A percentile compares a stretch with the other conserved stretches of the same genome.
Evolutionary conservation across 1,284 basidiomycete genomes (phyloP).

Genomic region (Ganoderma meredithae): DNA sequence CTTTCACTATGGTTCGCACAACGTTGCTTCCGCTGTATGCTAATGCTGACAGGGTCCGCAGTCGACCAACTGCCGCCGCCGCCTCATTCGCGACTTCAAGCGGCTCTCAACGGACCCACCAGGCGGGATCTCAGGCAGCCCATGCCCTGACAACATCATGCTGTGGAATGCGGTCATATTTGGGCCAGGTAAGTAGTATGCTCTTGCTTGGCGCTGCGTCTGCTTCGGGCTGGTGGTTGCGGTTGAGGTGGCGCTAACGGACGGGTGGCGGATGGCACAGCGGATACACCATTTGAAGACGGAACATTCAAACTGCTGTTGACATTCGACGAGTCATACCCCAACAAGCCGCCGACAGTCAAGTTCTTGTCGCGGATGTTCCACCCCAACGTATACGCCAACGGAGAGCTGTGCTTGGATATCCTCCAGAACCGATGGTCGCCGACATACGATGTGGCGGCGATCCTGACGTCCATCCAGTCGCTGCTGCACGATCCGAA

Average conservation of each 20-base stretch:
- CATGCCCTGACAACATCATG: conserved; percentile 98
- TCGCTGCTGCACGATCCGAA: conserved; percentile 97
- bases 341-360: conserved; percentile 97
- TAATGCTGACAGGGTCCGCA: conserved; percentile 39
- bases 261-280: conserved; percentile 48
- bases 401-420: conserved; percentile 97
- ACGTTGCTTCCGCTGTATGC: neutral
- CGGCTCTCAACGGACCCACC: conserved; percentile 93
- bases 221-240: neutral
- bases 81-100: conserved; percentile 97
- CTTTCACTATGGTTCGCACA: neutral
- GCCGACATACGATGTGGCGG: conserved; percentile 98
- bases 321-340: conserved; percentile 97
- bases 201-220: neutral
- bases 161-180: conserved; percentile 99
- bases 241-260: neutral
- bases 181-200: conserved; percentile 80
- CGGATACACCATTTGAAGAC: conserved; percentile 98
- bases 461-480: conserved; percentile 96
- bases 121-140: conserved; percentile 94
- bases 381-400: conserved; percentile 98
- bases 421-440: conserved; percentile 99
- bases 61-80: conserved; percentile 90
- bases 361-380: conserved; percentile 99
- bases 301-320: conserved; percentile 97